These are phyloP conservation scores for Prunus armeniaca DNA, from an alignment of 306 rosid species.

Conservation along the genomic window DNA sequence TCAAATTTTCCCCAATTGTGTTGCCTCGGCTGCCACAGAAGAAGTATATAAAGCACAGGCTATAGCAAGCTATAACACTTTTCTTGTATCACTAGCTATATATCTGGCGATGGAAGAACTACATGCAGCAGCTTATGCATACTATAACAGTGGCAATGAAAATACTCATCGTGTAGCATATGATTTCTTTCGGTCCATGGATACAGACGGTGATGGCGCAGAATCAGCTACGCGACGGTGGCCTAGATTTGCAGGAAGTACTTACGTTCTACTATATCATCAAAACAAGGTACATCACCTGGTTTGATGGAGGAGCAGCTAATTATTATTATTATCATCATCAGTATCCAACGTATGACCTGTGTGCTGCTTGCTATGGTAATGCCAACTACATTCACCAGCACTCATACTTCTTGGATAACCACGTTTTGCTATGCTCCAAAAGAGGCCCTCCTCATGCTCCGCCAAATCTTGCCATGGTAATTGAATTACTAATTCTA, in stretches of 20 bases:
- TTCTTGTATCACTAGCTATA: background rate
- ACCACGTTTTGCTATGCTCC: conserved; percentile 8
- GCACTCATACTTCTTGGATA: conserved; percentile 16
- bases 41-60: background rate
- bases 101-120: conserved; percentile 5
- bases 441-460: conserved; percentile 15
- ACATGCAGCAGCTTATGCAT: conserved; percentile 1
- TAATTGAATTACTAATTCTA: no score
- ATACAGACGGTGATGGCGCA: conserved; percentile 4
- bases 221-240: background rate
- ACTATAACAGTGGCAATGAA: background rate
- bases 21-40: fast-evolving
- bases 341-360: background rate
- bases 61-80: no score
- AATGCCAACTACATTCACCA: background rate
- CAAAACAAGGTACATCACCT: conserved; percentile 1
- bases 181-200: conserved; percentile 9
- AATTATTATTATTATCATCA: no score
- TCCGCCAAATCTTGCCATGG: no score
- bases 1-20: no score
- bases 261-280: conserved; percentile 22
- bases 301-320: background rate
- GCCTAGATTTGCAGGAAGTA: conserved; percentile 9
- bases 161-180: background rate
- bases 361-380: conserved; percentile 4